These are phyloP conservation scores for Pezizomycotina sp. DNA, from an alignment of 2,329 filamentous ascomycete genomes.

Conservation along the genomic window DNA sequence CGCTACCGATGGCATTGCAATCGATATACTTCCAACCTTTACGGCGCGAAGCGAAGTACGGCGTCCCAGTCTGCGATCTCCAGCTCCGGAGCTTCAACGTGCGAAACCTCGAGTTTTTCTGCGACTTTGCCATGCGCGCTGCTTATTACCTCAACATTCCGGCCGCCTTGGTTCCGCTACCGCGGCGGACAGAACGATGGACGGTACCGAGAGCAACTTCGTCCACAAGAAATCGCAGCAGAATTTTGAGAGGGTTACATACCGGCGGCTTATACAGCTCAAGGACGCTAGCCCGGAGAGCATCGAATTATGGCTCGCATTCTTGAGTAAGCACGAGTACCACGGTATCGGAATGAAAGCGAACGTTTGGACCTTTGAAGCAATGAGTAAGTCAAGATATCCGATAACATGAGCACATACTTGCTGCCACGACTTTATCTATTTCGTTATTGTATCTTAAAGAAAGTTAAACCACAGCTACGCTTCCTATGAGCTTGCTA, in stretches of 20 bases:
- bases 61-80: conserved; percentile 73
- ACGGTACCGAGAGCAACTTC: conserved; percentile 78
- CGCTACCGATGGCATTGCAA: conserved; percentile 64
- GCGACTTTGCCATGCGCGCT: conserved; percentile 83
- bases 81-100: conserved; percentile 83
- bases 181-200: conserved; percentile 79
- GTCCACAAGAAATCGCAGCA: conserved; percentile 96
- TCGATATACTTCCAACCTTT: conserved; percentile 74
- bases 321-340: conserved; percentile 78
- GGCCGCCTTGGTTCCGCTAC: conserved; percentile 73
- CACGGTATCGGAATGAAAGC: conserved; percentile 99
- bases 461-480: too few relatives aligned
- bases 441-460: too few relatives aligned
- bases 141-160: conserved; percentile 86
- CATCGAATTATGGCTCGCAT: conserved; percentile 83
- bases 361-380: conserved; percentile 80
- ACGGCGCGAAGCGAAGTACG: conserved; percentile 54
- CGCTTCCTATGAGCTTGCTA: too few relatives aligned
- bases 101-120: conserved; percentile 82
- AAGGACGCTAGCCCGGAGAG: conserved; percentile 77
- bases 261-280: conserved; percentile 76
- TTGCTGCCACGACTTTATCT: too few relatives aligned
- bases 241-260: conserved; percentile 86
- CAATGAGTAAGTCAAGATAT: conserved; percentile 49
- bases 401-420: too few relatives aligned